A percentile compares a stretch with the other conserved stretches of the same genome.
Conservation (phyloP, 1,284 basidiomycete genomes). For the Melampsora americana region DNA sequence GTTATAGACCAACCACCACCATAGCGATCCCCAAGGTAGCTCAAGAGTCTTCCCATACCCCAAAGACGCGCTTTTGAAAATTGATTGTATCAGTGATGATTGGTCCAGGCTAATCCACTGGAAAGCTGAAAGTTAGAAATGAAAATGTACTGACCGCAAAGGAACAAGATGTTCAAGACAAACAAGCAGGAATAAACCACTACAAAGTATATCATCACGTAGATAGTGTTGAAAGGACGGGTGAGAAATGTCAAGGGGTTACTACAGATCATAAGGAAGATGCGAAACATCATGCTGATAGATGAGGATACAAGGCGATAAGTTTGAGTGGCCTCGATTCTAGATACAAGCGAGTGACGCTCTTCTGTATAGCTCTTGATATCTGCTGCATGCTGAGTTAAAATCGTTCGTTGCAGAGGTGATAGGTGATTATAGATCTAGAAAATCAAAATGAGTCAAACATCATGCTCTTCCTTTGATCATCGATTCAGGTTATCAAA, state of each 20-base stretch:
- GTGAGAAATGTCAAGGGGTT: conserved; percentile 9
- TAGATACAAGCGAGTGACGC: too few species aligned
- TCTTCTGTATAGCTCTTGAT: too few species aligned
- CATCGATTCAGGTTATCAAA: too few species aligned
- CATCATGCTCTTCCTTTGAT: not conserved
- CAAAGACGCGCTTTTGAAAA: not conserved
- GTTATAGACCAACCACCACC: conserved; percentile 31
- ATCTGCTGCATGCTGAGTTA: too few species aligned
- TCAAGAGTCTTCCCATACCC: conserved; percentile 25
- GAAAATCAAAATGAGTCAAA: not conserved
- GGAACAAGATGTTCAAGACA: too few species aligned
- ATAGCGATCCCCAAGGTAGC: conserved; percentile 18
- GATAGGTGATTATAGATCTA: conserved; percentile 33
- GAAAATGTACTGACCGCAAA: conserved; percentile 24
- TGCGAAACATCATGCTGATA: conserved; percentile 23
- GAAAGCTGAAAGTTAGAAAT: too few species aligned
- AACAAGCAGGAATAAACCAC: too few species aligned
- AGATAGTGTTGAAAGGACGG: too few species aligned
- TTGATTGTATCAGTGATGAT: not conserved
- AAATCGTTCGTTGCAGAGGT: conserved; percentile 25
- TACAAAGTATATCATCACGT: too few species aligned
- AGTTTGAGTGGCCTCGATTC: too few species aligned
- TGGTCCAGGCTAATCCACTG: too few species aligned
- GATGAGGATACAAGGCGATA: conserved; percentile 18
- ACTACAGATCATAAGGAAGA: conserved; percentile 7